Conservation (phyloP, 805 yeast genomes). For the Torulaspora maleeae region DNA sequence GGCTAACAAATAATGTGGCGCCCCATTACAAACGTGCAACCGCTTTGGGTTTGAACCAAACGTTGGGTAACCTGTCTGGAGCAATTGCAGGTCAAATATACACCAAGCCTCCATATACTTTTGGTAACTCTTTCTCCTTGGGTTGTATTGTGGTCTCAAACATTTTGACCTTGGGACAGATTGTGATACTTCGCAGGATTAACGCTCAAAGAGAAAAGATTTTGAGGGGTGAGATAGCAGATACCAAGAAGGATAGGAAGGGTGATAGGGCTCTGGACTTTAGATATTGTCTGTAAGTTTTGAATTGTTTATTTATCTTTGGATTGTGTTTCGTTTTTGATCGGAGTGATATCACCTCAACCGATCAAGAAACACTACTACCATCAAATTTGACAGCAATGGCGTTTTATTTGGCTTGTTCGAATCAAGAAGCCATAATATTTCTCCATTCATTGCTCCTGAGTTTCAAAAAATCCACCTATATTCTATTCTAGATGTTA, state of each 20-base stretch:
- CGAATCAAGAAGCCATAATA: too few relatives aligned
- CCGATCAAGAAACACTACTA: too few relatives aligned
- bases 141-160: constrained; percentile 34
- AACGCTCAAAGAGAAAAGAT: constrained; percentile 19
- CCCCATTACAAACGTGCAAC: constrained; percentile 43
- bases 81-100: constrained; percentile 44
- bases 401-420: too few relatives aligned
- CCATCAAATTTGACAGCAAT: too few relatives aligned
- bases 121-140: constrained; percentile 41
- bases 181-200: constrained; percentile 14
- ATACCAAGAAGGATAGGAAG: constrained; percentile 18
- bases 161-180: constrained; percentile 18
- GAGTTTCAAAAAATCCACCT: too few relatives aligned
- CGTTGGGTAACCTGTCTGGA: constrained; percentile 45
- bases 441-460: too few relatives aligned
- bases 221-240: constrained; percentile 21
- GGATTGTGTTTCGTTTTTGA: too few relatives aligned
- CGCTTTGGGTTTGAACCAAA: constrained; percentile 41
- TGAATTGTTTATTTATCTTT: not conserved
- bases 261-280: constrained; percentile 29
- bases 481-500: too few relatives aligned
- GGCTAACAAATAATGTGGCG: constrained; percentile 43
- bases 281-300: constrained; percentile 19
- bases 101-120: constrained; percentile 37
- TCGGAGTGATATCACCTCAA: too few relatives aligned